A percentile compares a stretch with the other conserved stretches of the same genome.
Conservation (phyloP, 768 basidiomycete genomes). For the Multifurca ochricompacta region DNA sequence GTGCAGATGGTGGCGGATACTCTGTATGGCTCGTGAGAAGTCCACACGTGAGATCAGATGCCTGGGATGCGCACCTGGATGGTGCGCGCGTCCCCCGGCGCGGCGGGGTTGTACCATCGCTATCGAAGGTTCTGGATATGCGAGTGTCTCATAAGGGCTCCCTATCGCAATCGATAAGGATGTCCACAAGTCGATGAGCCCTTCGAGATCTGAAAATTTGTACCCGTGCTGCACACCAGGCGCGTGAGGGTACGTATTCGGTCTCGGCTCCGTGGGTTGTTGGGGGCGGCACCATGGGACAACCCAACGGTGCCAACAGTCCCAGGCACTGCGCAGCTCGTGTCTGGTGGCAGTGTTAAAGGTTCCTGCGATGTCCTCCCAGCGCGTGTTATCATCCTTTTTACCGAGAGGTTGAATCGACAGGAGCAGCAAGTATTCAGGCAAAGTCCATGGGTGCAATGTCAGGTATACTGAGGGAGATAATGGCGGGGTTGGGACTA, state of each 20-base stretch:
- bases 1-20: slow-evolving; percentile 12
- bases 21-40: slow-evolving; percentile 6
- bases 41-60: not conserved
- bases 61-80: slow-evolving; percentile 17
- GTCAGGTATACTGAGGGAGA: slow-evolving; percentile 16
- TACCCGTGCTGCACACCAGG: slow-evolving; percentile 20
- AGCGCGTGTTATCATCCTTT: slow-evolving; percentile 1
- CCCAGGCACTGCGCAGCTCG: slow-evolving; percentile 15
- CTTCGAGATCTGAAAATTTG: slow-evolving; percentile 6
- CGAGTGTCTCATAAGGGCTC: not conserved
- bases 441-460: slow-evolving; percentile 15
- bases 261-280: not conserved
- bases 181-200: slow-evolving; percentile 14
- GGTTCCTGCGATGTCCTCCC: slow-evolving; percentile 14
- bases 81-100: slow-evolving; percentile 2
- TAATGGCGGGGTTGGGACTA: slow-evolving; percentile 11
- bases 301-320: slow-evolving; percentile 22
- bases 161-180: slow-evolving; percentile 1
- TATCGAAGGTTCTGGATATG: not conserved
- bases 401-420: slow-evolving; percentile 3
- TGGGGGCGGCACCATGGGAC: slow-evolving; percentile 17
- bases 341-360: slow-evolving; percentile 3
- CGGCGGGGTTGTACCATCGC: not conserved
- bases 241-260: slow-evolving; percentile 14
- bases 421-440: slow-evolving; percentile 18